Evolutionary conservation across 768 basidiomycete species (phyloP).

Genomic region (Tylopilus vinaceipallidus): DNA sequence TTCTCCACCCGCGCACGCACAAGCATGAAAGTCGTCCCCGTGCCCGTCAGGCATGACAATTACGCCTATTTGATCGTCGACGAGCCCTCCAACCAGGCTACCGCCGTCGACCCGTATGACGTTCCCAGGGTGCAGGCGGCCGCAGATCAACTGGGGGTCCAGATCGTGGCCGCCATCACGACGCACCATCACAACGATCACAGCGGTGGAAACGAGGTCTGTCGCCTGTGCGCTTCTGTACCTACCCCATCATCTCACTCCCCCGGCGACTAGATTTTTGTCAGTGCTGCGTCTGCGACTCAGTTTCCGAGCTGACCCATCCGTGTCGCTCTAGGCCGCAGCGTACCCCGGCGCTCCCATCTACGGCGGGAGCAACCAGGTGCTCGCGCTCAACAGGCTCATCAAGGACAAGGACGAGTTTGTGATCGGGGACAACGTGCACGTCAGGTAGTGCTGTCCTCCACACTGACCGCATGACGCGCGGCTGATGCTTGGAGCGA

Average conservation of each 20-base stretch:
- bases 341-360: slow-evolving; percentile 47
- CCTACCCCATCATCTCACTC: slow-evolving; percentile 10
- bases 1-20: slow-evolving; percentile 1
- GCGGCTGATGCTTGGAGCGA: slow-evolving; percentile 28
- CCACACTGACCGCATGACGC: neutral
- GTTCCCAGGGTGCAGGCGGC: slow-evolving; percentile 63
- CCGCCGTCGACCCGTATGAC: slow-evolving; percentile 80
- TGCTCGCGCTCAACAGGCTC: slow-evolving; percentile 63
- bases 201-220: slow-evolving; percentile 80
- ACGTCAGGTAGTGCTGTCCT: slow-evolving; percentile 49
- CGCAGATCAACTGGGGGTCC: slow-evolving; percentile 60
- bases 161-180: slow-evolving; percentile 73
- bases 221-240: slow-evolving; percentile 9
- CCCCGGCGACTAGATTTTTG: slow-evolving; percentile 26
- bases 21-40: slow-evolving; percentile 73
- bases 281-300: slow-evolving; percentile 17
- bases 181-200: slow-evolving; percentile 95
- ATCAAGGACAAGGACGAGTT: slow-evolving; percentile 85
- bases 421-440: slow-evolving; percentile 61
- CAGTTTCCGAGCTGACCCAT: neutral
- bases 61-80: slow-evolving; percentile 85
- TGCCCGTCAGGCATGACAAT: slow-evolving; percentile 80
- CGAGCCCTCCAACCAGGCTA: slow-evolving; percentile 61
- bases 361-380: slow-evolving; percentile 79
- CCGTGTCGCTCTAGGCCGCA: slow-evolving; percentile 36